Conservation (phyloP, 805 yeast genomes). For the Blastobotrys terrestris region DNA sequence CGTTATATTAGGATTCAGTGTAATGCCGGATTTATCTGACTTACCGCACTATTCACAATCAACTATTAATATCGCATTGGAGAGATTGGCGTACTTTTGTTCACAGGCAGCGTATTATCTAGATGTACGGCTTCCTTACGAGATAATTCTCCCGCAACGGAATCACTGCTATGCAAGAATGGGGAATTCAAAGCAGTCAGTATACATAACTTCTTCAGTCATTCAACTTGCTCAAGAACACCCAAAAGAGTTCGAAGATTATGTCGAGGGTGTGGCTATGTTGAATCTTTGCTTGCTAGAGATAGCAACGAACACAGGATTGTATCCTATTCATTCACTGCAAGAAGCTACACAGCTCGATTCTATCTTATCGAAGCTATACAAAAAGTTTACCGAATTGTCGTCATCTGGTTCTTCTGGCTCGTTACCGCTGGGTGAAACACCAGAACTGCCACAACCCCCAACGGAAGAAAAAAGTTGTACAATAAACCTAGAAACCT, state of each 20-base stretch:
- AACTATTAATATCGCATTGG: conserved; percentile 28
- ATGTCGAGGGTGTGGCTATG: conserved; percentile 30
- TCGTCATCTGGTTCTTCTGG: neutral
- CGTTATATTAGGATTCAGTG: conserved; percentile 27
- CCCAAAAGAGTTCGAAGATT: conserved; percentile 27
- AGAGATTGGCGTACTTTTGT: conserved; percentile 28
- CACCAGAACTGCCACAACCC: conserved; percentile 2
- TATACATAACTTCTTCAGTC: conserved; percentile 13
- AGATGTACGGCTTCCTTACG: conserved; percentile 28
- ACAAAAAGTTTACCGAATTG: conserved; percentile 4
- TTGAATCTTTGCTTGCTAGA: conserved; percentile 26
- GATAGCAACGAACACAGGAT: conserved; percentile 25
- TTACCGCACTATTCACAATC: conserved; percentile 27
- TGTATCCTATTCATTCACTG: conserved; percentile 17
- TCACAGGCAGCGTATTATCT: conserved; percentile 28
- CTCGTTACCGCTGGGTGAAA: neutral
- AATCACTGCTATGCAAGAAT: conserved; percentile 21
- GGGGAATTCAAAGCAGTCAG: conserved; percentile 13
- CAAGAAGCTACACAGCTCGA: conserved; percentile 23
- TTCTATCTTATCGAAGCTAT: conserved; percentile 16
- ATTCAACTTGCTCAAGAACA: conserved; percentile 24
- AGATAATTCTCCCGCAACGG: conserved; percentile 25
- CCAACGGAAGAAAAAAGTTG: neutral
- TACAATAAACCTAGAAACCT: neutral
- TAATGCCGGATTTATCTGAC: conserved; percentile 27